Base-by-base conservation (phyloP, 805 yeast species). In the Saccharomyces jurei region DNA sequence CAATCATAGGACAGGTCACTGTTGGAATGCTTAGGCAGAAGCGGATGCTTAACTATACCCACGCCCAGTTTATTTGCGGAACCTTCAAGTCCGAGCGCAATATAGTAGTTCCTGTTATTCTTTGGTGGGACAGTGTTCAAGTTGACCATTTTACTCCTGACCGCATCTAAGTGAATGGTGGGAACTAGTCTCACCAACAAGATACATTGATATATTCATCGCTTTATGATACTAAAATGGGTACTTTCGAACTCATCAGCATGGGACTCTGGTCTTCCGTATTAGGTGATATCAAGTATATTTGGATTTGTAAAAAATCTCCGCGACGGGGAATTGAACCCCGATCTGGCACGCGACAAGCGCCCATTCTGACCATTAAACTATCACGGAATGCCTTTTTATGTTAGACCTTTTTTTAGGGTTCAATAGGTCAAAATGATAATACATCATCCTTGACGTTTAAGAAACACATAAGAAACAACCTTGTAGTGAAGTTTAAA, bases 1-100 rank as follows among this genome's bases (percentile, higher is more conserved):
- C 88, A 87, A 1, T 72, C 63, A 4, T 74, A 72, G 0, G 83
- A 71, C 25, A 83, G 72, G 26, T 75, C 79, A 3, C 94, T 94
- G 25, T 57, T 48, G 22, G 50, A 57, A 51, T 62, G 63, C n/a
- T 53, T 30, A 4, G 59, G 28, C 13, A 62, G 52, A 2, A 75
- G 54, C 6, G 77, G 76, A 60, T 94, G 99, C 62, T 80, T 83
- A 52, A 94, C 84, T 17, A 94, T 79, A 1, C 99, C 99, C 1
- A 92, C 94, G 1, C 97, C 99, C 1, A 94, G 77, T 67, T 94
- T 94, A 69, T 94, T 94, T 17, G 99, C 99, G 0, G 97, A 89
- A 1, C 99, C 99, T 69, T 94, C 99, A 31, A 94, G 77, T 0
- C 99, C 99, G 0, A 94, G 65, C 0, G 97, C 96, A 11, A 87